Evolutionary conservation across 2,329 filamentous ascomycete species (phyloP).

Genomic region (Stagonosporopsis chrysanthemi): DNA sequence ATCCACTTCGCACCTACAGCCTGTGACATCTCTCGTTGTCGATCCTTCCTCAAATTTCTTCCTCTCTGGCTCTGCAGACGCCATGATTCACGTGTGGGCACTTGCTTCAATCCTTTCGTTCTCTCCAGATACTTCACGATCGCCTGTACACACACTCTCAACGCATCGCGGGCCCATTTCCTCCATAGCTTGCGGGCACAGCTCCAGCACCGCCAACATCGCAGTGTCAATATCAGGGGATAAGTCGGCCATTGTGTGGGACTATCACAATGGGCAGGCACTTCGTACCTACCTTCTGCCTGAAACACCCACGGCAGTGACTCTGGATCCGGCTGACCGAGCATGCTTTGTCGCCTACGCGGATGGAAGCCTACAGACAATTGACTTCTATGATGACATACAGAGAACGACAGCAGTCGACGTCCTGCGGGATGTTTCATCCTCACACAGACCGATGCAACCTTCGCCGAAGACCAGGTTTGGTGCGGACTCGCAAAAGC

Average conservation of each 20-base stretch:
- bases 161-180: constrained; percentile 79
- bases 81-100: constrained; percentile 92
- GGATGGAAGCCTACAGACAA: constrained; percentile 78
- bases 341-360: constrained; percentile 83
- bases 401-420: constrained; percentile 49
- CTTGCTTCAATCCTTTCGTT: constrained; percentile 76
- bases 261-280: constrained; percentile 79
- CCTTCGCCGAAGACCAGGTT: constrained; percentile 52
- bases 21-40: constrained; percentile 76
- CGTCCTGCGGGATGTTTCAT: constrained; percentile 60
- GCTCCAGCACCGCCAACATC: constrained; percentile 76
- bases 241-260: constrained; percentile 91
- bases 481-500: constrained; percentile 65
- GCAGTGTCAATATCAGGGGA: constrained; percentile 85
- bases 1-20: constrained; percentile 78
- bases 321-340: constrained; percentile 82
- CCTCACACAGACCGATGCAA: constrained; percentile 62
- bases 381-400: constrained; percentile 73
- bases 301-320: constrained; percentile 72
- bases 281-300: constrained; percentile 85
- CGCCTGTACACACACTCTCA: constrained; percentile 79
- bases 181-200: constrained; percentile 67
- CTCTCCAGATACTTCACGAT: constrained; percentile 59
- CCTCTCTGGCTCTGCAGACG: constrained; percentile 82
- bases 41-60: constrained; percentile 75